Evolutionary conservation across 345 rosid species (phyloP).

Genomic region (Arabidopsis suecica): DNA sequence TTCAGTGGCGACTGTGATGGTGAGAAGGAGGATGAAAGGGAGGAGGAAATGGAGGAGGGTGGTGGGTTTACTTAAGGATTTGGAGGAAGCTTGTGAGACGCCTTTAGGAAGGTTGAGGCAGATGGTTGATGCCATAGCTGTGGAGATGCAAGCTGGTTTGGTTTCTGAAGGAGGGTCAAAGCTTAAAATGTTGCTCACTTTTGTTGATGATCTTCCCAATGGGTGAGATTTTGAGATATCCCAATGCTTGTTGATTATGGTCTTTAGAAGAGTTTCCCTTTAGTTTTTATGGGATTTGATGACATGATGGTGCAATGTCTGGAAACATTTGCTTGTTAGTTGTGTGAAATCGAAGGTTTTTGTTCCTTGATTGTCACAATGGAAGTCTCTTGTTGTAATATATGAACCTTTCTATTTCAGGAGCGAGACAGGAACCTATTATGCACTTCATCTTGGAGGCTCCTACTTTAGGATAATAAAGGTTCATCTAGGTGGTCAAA

Average conservation of each 20-base stretch:
- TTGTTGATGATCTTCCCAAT: constrained; percentile 72
- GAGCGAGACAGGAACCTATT: constrained; percentile 83
- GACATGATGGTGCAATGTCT: constrained; percentile 11
- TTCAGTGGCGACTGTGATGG: constrained; percentile 74
- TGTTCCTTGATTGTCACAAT: constrained; percentile 6
- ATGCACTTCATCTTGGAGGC: constrained; percentile 87
- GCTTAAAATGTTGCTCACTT: constrained; percentile 94
- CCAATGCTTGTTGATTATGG: constrained; percentile 20
- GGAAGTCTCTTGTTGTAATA: background rate
- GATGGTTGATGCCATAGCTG: constrained; percentile 87
- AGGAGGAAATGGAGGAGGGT: constrained; percentile 80
- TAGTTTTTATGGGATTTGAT: background rate
- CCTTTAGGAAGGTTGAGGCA: constrained; percentile 74
- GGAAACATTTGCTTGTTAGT: background rate
- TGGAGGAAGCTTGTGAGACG: constrained; percentile 82
- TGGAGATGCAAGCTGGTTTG: constrained; percentile 98
- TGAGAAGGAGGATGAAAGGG: constrained; percentile 65
- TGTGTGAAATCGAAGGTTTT: background rate
- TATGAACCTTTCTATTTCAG: constrained; percentile 50
- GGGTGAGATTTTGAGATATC: constrained; percentile 37
- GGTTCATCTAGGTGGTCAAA: constrained; percentile 78
- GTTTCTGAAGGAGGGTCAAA: constrained; percentile 97
- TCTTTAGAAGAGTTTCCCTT: background rate
- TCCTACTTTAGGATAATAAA: constrained; percentile 83
- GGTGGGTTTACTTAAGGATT: constrained; percentile 64